These are phyloP conservation scores for Hypoxylon lienhwacheense DNA, from an alignment of 495 filamentous ascomycete genomes.

Conservation along the genomic window DNA sequence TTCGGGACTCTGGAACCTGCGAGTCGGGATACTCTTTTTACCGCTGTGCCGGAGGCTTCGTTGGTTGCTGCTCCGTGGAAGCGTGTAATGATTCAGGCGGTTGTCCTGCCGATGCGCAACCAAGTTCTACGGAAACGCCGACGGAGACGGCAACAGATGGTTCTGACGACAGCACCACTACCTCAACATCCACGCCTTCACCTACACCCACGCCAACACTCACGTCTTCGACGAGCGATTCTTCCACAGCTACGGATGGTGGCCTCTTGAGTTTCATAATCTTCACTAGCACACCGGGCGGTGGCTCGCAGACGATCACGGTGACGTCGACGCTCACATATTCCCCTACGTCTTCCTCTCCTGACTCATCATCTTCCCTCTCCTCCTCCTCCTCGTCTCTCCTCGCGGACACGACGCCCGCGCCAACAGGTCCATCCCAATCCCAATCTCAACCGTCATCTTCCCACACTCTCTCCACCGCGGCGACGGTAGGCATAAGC, in stretches of 20 bases:
- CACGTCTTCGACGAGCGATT: too few species aligned
- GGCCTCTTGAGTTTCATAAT: too few species aligned
- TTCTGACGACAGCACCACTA: too few species aligned
- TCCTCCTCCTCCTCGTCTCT: too few species aligned
- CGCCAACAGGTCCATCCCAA: not conserved
- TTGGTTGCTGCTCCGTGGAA: conserved; percentile 29
- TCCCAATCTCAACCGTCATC: not conserved
- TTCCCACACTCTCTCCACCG: not conserved
- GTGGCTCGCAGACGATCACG: too few species aligned
- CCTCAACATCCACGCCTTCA: too few species aligned
- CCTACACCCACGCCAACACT: too few species aligned
- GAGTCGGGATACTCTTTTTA: conserved; percentile 12
- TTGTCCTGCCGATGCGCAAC: conserved; percentile 3
- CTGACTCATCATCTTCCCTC: too few species aligned
- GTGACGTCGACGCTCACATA: too few species aligned
- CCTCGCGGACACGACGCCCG: not conserved
- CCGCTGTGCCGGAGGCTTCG: conserved; percentile 21
- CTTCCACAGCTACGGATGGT: too few species aligned
- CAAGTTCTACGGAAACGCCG: not conserved
- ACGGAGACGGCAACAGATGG: not conserved
- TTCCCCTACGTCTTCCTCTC: too few species aligned
- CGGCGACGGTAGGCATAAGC: conserved; percentile 19
- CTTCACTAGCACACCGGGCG: too few species aligned
- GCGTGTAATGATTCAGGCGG: conserved; percentile 16
- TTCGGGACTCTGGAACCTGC: conserved; percentile 7